phyloP scores from a whole-genome alignment of 2,329 filamentous ascomycete genomes.

The Talaromyces sp. region DNA sequence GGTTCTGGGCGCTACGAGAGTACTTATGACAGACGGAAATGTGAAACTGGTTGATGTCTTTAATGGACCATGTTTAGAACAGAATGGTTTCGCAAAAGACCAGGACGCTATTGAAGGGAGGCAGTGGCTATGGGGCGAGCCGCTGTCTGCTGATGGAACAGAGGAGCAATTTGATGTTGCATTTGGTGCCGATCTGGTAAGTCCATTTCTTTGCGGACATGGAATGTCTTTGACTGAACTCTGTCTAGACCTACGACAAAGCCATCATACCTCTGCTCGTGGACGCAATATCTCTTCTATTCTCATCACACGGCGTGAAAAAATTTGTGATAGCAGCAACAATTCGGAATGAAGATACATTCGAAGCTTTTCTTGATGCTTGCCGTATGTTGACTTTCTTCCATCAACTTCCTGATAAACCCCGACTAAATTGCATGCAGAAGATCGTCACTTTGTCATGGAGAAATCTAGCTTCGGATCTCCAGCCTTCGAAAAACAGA shows the following conservation, averaged over 20 bases:
- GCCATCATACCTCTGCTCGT: conserved; percentile 58
- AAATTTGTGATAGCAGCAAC: conserved; percentile 61
- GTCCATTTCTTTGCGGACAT: conserved; percentile 14
- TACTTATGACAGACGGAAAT: conserved; percentile 64
- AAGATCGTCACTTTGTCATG: conserved; percentile 35
- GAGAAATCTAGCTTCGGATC: conserved; percentile 44
- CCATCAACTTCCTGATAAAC: neutral
- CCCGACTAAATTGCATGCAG: conserved; percentile 24
- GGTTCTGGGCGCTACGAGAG: conserved; percentile 53
- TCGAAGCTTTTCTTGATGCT: conserved; percentile 56
- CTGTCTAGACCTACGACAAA: conserved; percentile 59
- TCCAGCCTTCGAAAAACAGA: conserved; percentile 44
- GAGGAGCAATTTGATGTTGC: conserved; percentile 38
- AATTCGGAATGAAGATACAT: conserved; percentile 62
- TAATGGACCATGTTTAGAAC: conserved; percentile 33
- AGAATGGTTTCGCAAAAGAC: conserved; percentile 29
- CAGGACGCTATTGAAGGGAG: conserved; percentile 29
- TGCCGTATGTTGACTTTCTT: conserved; percentile 52
- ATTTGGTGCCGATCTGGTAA: conserved; percentile 44
- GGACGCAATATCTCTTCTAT: conserved; percentile 56
- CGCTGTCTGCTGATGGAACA: conserved; percentile 22
- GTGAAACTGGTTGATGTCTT: conserved; percentile 42
- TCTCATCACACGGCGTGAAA: conserved; percentile 52
- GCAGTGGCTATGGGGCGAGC: conserved; percentile 46
- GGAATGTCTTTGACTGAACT: neutral